Conservation (phyloP, 768 basidiomycete genomes). For the Rhizopogon sp. region DNA sequence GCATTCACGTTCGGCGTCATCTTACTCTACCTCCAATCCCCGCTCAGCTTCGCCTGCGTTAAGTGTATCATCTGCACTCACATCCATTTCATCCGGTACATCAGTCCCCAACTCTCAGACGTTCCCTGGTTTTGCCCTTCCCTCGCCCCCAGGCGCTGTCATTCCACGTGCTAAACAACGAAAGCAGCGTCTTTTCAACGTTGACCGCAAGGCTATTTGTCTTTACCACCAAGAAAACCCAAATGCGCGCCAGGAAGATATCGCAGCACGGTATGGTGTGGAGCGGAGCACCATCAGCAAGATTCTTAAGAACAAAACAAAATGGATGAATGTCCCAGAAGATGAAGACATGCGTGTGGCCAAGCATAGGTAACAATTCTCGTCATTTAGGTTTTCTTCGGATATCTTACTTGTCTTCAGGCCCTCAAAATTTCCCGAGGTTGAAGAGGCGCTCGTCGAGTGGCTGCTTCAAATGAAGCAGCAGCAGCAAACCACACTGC, state of each 20-base stretch:
- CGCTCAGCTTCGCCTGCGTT: conserved; percentile 60
- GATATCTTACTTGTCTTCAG: conserved; percentile 30
- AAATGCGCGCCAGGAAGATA: conserved; percentile 76
- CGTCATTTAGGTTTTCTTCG: conserved; percentile 5
- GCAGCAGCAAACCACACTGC: conserved; percentile 36
- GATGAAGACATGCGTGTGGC: conserved; percentile 54
- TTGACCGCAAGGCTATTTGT: conserved; percentile 75
- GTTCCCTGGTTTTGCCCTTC: conserved; percentile 25
- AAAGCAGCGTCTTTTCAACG: conserved; percentile 71
- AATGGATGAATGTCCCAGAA: conserved; percentile 69
- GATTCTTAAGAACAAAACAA: conserved; percentile 79
- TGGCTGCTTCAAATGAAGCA: conserved; percentile 57
- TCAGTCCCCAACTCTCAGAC: conserved; percentile 28
- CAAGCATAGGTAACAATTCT: conserved; percentile 57
- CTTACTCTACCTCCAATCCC: conserved; percentile 39
- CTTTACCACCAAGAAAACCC: conserved; percentile 58
- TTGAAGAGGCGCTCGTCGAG: conserved; percentile 60
- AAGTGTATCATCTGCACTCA: conserved; percentile 50
- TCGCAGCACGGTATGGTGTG: conserved; percentile 68
- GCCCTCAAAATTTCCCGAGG: conserved; percentile 75
- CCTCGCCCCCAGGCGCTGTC: conserved; percentile 23
- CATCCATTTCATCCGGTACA: conserved; percentile 43
- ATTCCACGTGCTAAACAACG: conserved; percentile 44
- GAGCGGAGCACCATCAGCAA: conserved; percentile 94
- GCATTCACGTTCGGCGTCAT: conserved; percentile 43